Evolutionary conservation across 495 filamentous ascomycete genomes (phyloP).

Genomic region (Xylaria scruposa): DNA sequence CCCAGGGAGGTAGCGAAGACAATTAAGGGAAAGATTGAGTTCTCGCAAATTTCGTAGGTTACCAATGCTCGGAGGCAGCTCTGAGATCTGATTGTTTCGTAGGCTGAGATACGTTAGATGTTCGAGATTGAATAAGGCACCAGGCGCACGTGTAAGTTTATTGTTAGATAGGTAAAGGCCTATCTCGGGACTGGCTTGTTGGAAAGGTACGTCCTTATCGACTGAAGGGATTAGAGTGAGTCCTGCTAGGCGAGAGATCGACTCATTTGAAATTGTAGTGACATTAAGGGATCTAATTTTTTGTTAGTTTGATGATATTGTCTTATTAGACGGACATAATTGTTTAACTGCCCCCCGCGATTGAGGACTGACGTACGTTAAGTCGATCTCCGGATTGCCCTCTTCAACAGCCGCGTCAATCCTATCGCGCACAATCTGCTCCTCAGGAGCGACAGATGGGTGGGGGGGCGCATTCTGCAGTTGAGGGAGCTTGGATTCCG

Average conservation of each 20-base stretch:
- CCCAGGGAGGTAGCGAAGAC: constrained; percentile 70
- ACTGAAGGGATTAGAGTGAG: constrained; percentile 60
- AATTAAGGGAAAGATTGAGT: constrained; percentile 75
- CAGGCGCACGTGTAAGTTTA: constrained; percentile 57
- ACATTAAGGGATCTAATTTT: constrained; percentile 43
- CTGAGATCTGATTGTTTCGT: constrained; percentile 69
- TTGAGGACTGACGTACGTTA: constrained; percentile 38
- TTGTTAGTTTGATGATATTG: constrained; percentile 19
- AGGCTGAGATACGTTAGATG: constrained; percentile 73
- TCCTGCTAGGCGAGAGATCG: constrained; percentile 63
- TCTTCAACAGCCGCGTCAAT: constrained; percentile 66
- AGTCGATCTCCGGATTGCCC: constrained; percentile 66
- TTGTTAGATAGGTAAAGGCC: constrained; percentile 71
- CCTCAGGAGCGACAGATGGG: constrained; percentile 32
- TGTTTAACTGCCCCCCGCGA: not conserved
- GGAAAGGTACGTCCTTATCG: constrained; percentile 46
- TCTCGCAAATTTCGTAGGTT: constrained; percentile 67
- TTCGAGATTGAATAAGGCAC: constrained; percentile 59
- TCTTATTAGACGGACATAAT: not conserved
- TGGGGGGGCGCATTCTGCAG: constrained; percentile 30
- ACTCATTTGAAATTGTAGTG: constrained; percentile 49
- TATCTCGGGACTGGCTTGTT: constrained; percentile 54
- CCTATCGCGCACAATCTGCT: constrained; percentile 40
- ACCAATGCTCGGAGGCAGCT: constrained; percentile 70
- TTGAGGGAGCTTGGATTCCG: constrained; percentile 34